Evolutionary conservation across 2,329 filamentous ascomycete genomes (phyloP).

Genomic region (Grosmannia serpens): DNA sequence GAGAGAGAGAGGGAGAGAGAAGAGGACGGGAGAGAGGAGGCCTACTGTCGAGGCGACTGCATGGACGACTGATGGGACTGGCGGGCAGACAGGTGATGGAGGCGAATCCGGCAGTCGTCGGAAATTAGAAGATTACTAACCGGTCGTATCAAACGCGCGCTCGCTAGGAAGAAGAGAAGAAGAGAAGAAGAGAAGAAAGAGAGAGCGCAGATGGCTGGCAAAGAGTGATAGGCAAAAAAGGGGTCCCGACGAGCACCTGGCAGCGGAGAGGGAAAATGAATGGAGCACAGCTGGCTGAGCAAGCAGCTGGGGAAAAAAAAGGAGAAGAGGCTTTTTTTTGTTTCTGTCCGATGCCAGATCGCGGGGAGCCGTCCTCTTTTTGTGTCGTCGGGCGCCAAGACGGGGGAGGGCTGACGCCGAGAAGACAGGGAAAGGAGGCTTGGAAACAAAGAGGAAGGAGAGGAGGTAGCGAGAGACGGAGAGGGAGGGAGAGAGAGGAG

Average conservation of each 20-base stretch:
- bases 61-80: too few relatives aligned
- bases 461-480: background rate
- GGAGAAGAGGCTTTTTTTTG: background rate
- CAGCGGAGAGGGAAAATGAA: background rate
- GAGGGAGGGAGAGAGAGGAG: background rate
- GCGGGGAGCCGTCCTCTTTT: background rate
- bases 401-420: background rate
- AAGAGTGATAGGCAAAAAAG: background rate
- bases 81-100: background rate
- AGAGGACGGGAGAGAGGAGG: background rate
- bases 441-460: background rate
- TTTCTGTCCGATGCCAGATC: background rate
- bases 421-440: background rate
- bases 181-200: background rate
- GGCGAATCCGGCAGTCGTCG: background rate
- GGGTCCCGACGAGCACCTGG: background rate
- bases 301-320: background rate
- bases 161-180: background rate
- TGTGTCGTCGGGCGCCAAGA: background rate
- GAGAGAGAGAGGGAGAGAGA: too few relatives aligned
- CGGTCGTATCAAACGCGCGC: constrained; percentile 7
- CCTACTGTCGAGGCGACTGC: background rate
- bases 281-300: background rate
- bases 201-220: too few relatives aligned
- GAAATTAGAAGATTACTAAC: background rate